Evolutionary conservation across 352 stramenopile species (phyloP), one percentile per base, ranked within the genome.

Genomic region (Globisporangium cystogenes): DNA sequence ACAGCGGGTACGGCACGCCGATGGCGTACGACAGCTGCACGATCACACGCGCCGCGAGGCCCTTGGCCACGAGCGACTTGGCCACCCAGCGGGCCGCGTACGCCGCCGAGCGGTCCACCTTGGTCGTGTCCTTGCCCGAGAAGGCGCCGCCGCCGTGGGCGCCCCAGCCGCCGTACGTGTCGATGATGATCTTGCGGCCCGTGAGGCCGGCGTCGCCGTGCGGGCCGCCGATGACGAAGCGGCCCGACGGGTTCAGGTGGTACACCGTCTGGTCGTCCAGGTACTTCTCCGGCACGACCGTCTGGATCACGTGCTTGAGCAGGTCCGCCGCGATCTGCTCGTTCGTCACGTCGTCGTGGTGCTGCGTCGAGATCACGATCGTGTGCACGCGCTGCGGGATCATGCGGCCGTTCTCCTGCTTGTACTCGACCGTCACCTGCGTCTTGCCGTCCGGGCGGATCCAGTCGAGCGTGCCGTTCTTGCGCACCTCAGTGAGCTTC

Each of bases 11-110:
- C 7, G 94, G 80, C 27, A 99, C 91, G 69, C 97, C 97, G 62
- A 99, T 99, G 14, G 96, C 97, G 82, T 99, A 99, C 48, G 96
- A 98, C 2, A 99, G 78, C 73, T 99, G 97, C 26, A 99, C 96
- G 50, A 99, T 76, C 31, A 94, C 87, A 56, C 97, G 90, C 53
- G 96, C 68, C 61, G 91, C 97, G 36, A 99, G 87, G 52, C 88
- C 93, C 70, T 96, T 92, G 37, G 93, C 81, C 10, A 99, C 97
- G 24, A 99, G 71, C 20, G 92, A 98, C 86, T 99, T 99, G 63
- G 97, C 97, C 44, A 99, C 96, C 97, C 97, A 99, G 67, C 97
- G 93, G 23, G 93, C 96, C 12, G 97, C 97, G 72, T 99, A 99
- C 4, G 96, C 96, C 36, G 95, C 97, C 52, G 93, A 98, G 41